phyloP scores from a whole-genome alignment of 257 asterid species.

The Linderniella brevidens region DNA sequence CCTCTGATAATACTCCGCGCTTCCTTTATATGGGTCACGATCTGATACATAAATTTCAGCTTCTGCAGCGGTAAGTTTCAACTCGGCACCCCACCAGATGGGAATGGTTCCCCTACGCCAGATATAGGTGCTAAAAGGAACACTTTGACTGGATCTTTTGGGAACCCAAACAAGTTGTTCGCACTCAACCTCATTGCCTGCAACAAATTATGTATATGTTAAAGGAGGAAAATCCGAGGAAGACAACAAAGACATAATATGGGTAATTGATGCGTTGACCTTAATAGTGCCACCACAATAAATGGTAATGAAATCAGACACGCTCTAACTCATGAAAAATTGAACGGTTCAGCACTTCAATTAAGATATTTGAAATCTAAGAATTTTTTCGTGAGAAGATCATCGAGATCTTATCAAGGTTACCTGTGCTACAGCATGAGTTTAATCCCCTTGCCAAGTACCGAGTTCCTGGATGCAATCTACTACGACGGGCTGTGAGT shows the following conservation, averaged over 20 bases:
- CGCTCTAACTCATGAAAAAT: constrained; percentile 8
- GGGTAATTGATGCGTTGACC: neutral
- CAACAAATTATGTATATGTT: constrained; percentile 9
- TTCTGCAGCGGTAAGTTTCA: constrained; percentile 94
- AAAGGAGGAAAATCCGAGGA: constrained; percentile 10
- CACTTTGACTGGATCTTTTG: constrained; percentile 54
- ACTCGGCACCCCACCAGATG: constrained; percentile 99
- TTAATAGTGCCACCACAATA: too few species aligned
- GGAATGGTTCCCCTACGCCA: constrained; percentile 99
- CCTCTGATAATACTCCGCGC: constrained; percentile 82
- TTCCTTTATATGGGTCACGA: constrained; percentile 84
- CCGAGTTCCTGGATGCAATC: constrained; percentile 98
- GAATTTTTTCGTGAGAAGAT: too few species aligned
- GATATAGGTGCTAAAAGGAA: constrained; percentile 78
- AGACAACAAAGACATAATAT: neutral
- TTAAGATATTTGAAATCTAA: too few species aligned
- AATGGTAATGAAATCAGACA: too few species aligned
- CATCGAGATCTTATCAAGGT: neutral
- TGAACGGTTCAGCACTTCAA: neutral
- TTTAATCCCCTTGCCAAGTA: constrained; percentile 92
- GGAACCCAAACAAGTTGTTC: constrained; percentile 97
- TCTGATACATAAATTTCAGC: constrained; percentile 93
- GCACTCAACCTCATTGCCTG: constrained; percentile 98
- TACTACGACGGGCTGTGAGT: constrained; percentile 92
- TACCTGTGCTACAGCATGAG: constrained; percentile 94